Evolutionary conservation across 2,329 filamentous ascomycete genomes (phyloP).

Genomic region (Colletotrichum brevisporum): DNA sequence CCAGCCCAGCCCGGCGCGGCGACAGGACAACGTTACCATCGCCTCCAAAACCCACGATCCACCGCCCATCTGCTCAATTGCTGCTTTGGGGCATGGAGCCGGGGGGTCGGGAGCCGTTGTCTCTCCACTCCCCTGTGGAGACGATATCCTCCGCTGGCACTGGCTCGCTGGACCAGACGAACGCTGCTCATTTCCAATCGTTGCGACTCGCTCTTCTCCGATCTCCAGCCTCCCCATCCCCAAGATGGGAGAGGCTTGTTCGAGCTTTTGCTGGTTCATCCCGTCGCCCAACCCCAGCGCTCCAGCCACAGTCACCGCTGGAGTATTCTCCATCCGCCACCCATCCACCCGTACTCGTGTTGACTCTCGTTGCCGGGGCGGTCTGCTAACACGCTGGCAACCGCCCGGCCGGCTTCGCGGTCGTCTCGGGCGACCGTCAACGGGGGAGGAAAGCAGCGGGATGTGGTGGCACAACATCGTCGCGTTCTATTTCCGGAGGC

Average conservation of each 20-base stretch:
- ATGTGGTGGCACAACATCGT: conserved; percentile 35
- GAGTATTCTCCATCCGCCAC: conserved; percentile 3
- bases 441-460: conserved; percentile 4
- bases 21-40: too few species aligned
- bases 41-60: conserved; percentile 7
- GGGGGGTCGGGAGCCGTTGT: conserved; percentile 13
- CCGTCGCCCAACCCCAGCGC: background rate
- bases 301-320: background rate
- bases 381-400: background rate
- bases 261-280: conserved; percentile 18
- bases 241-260: conserved; percentile 8
- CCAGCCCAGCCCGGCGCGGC: background rate
- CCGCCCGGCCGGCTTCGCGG: background rate
- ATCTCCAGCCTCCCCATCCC: conserved; percentile 35
- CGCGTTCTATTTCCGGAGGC: conserved; percentile 28
- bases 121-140: conserved; percentile 25
- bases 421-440: conserved; percentile 21
- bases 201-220: conserved; percentile 32
- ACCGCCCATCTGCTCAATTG: conserved; percentile 38
- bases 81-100: conserved; percentile 29
- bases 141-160: conserved; percentile 16
- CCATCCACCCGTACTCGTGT: background rate
- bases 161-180: conserved; percentile 36
- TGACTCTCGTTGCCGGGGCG: conserved; percentile 22
- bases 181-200: conserved; percentile 39